Evolutionary conservation across 352 stramenopile genomes (phyloP).

Genomic region (Pythium oligandrum): DNA sequence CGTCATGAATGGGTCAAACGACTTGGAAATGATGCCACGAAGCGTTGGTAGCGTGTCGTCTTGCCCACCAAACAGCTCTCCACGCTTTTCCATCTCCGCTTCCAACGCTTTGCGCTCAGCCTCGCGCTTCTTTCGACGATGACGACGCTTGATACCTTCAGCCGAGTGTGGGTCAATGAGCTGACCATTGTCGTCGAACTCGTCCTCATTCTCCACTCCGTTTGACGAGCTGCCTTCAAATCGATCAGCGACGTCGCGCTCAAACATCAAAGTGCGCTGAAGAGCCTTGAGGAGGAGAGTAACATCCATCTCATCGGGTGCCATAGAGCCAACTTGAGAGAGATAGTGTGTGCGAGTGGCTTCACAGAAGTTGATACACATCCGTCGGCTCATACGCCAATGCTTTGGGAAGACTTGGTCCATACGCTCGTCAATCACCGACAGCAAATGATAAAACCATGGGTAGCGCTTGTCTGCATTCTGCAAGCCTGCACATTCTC

Average conservation of each 20-base stretch:
- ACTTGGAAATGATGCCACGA: slow-evolving; percentile 83
- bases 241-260: slow-evolving; percentile 59
- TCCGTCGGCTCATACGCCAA: slow-evolving; percentile 93
- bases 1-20: slow-evolving; percentile 98
- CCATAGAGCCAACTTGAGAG: slow-evolving; percentile 51
- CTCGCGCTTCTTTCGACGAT: slow-evolving; percentile 70
- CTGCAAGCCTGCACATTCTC: slow-evolving; percentile 46
- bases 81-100: slow-evolving; percentile 59
- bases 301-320: slow-evolving; percentile 74
- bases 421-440: slow-evolving; percentile 79
- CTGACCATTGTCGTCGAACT: slow-evolving; percentile 70
- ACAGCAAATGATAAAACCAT: slow-evolving; percentile 78
- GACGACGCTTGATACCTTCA: slow-evolving; percentile 70
- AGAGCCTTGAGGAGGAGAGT: slow-evolving; percentile 64
- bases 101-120: slow-evolving; percentile 60
- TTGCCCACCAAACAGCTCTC: slow-evolving; percentile 25
- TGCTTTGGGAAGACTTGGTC: slow-evolving; percentile 93
- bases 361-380: slow-evolving; percentile 93
- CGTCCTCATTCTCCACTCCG: slow-evolving; percentile 44
- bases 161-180: slow-evolving; percentile 67
- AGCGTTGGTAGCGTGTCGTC: slow-evolving; percentile 64
- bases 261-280: slow-evolving; percentile 75
- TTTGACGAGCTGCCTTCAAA: slow-evolving; percentile 46
- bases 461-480: slow-evolving; percentile 69
- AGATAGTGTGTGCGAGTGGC: slow-evolving; percentile 73